phyloP scores from a whole-genome alignment of 768 basidiomycete species.

The Phylloporus scabripes region DNA sequence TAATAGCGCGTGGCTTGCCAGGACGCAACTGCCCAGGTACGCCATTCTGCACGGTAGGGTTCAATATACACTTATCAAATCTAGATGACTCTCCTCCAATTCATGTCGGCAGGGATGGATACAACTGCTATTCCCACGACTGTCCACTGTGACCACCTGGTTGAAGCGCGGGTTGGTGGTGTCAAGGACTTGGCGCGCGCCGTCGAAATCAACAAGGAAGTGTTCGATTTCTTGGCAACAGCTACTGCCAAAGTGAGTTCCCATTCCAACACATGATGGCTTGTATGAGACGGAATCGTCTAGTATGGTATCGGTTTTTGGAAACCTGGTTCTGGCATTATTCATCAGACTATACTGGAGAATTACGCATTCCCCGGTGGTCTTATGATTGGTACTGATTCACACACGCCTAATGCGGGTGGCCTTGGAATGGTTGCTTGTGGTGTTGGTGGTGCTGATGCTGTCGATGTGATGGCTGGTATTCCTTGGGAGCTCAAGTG shows the following conservation, averaged over 20 bases:
- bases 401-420: constrained; percentile 98
- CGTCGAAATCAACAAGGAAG: constrained; percentile 92
- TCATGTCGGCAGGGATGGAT: constrained; percentile 99
- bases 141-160: constrained; percentile 98
- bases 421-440: constrained; percentile 99
- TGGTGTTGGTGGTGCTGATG: constrained; percentile 98
- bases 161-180: constrained; percentile 94
- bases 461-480: constrained; percentile 97
- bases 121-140: constrained; percentile 99
- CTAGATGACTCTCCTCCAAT: constrained; percentile 98
- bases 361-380: constrained; percentile 99
- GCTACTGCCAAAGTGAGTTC: constrained; percentile 79
- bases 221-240: constrained; percentile 98
- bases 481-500: constrained; percentile 99
- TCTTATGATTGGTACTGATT: constrained; percentile 99
- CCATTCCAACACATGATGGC: not conserved
- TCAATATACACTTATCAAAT: constrained; percentile 24
- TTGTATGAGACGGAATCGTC: not conserved
- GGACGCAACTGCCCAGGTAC: constrained; percentile 84
- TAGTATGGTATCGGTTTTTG: constrained; percentile 99
- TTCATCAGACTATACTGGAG: constrained; percentile 98
- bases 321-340: constrained; percentile 98
- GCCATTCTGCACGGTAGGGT: constrained; percentile 13
- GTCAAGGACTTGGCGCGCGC: constrained; percentile 91
- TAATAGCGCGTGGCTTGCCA: constrained; percentile 80